Conservation (phyloP, 208 protist genomes). For the Leishmania mexicana region DNA sequence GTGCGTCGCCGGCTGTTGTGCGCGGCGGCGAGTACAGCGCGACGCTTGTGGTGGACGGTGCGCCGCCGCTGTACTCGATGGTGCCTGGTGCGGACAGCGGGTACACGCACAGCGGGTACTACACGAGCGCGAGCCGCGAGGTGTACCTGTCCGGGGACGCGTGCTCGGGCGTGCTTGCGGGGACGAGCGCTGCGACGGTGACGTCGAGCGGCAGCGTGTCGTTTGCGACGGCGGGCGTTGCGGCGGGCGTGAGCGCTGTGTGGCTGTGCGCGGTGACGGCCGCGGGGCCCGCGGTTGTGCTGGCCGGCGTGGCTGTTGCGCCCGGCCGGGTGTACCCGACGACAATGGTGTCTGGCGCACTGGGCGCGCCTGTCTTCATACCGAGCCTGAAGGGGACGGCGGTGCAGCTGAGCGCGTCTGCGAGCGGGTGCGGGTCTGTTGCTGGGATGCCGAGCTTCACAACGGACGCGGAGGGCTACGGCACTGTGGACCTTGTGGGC, state of each 20-base stretch:
- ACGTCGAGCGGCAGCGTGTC: slow-evolving; percentile 21
- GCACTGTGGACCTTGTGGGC: slow-evolving; percentile 38
- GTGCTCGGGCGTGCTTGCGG: slow-evolving; percentile 35
- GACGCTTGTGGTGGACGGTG: slow-evolving; percentile 38
- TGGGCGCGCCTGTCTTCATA: slow-evolving; percentile 44
- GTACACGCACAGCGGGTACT: slow-evolving; percentile 41
- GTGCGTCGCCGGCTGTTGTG: slow-evolving; percentile 50
- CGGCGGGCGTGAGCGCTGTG: slow-evolving; percentile 21
- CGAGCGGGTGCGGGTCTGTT: slow-evolving; percentile 26
- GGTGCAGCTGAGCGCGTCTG: slow-evolving; percentile 42
- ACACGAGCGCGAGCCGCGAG: slow-evolving; percentile 34
- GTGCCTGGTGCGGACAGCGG: slow-evolving; percentile 37
- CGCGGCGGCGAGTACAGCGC: slow-evolving; percentile 41
- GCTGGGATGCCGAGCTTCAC: slow-evolving; percentile 43
- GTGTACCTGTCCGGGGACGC: slow-evolving; percentile 54
- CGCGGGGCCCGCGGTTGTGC: slow-evolving; percentile 24
- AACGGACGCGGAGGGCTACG: slow-evolving; percentile 54
- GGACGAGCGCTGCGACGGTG: slow-evolving; percentile 22
- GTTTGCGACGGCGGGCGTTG: slow-evolving; percentile 31
- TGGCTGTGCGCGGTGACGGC: slow-evolving; percentile 51
- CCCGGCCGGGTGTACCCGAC: slow-evolving; percentile 48
- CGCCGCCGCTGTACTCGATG: slow-evolving; percentile 61
- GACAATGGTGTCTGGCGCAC: slow-evolving; percentile 44
- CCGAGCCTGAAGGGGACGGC: slow-evolving; percentile 41
- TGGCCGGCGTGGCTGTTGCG: slow-evolving; percentile 33